Conservation (phyloP, 164 flowering plant species). For the Liquidambar formosana region DNA sequence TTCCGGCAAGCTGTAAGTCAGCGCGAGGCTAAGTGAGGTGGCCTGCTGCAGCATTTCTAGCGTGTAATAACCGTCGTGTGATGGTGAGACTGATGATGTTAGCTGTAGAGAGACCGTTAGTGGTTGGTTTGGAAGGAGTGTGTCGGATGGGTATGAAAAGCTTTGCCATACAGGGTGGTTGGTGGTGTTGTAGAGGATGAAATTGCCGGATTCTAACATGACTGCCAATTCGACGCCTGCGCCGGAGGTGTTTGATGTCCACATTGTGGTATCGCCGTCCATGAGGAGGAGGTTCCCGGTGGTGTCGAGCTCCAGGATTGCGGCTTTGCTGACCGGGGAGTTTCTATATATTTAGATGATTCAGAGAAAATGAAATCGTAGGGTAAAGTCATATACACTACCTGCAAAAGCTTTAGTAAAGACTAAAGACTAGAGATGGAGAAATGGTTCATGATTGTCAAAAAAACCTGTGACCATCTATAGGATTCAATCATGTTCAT, state of each 20-base stretch:
- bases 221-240: constrained; percentile 42
- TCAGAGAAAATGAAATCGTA: constrained; percentile 46
- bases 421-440: constrained; percentile 13
- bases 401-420: constrained; percentile 45
- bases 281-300: constrained; percentile 73
- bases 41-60: constrained; percentile 87
- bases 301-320: constrained; percentile 62
- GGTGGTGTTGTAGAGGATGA: constrained; percentile 43
- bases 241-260: constrained; percentile 77
- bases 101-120: constrained; percentile 59
- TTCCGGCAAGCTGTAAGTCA: constrained; percentile 64
- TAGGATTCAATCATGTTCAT: not conserved
- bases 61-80: constrained; percentile 57
- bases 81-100: constrained; percentile 44
- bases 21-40: constrained; percentile 70
- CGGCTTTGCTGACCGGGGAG: constrained; percentile 66
- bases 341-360: constrained; percentile 70
- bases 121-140: constrained; percentile 81
- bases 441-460: not conserved
- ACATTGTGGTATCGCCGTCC: constrained; percentile 41
- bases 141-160: constrained; percentile 83
- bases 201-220: constrained; percentile 80
- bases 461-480: not conserved
- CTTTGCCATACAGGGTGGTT: constrained; percentile 55
- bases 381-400: constrained; percentile 26